A percentile compares a stretch with the other conserved stretches of the same genome.
phyloP scores from a whole-genome alignment of 2,329 filamentous ascomycete genomes.

The Stachybotrys chlorohalonatus region DNA sequence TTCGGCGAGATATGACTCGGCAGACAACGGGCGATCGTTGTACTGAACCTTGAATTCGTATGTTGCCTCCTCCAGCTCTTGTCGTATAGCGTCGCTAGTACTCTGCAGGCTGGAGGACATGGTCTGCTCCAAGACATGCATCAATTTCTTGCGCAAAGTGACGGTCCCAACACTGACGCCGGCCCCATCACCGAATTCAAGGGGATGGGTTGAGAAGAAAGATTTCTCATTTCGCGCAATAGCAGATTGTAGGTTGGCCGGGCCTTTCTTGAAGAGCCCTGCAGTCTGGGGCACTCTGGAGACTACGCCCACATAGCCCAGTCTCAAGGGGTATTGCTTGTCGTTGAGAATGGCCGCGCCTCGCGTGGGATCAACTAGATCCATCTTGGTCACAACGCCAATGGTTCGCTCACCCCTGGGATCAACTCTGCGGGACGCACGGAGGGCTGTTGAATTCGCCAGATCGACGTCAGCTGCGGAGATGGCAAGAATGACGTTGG shows the following conservation, averaged over 20 bases:
- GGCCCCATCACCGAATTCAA: conserved; percentile 66
- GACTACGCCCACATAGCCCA: conserved; percentile 94
- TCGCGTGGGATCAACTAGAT: conserved; percentile 77
- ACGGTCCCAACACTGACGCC: conserved; percentile 74
- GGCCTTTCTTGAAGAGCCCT: conserved; percentile 76
- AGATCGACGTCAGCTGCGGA: conserved; percentile 96
- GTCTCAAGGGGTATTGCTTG: conserved; percentile 85
- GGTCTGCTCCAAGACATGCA: conserved; percentile 92
- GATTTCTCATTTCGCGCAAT: conserved; percentile 83
- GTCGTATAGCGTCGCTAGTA: conserved; percentile 85
- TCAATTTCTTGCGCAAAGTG: conserved; percentile 86
- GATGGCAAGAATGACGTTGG: conserved; percentile 94
- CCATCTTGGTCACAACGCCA: conserved; percentile 99
- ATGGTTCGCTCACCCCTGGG: conserved; percentile 93
- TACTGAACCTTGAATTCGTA: conserved; percentile 99
- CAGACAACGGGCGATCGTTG: conserved; percentile 88
- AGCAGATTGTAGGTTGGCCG: conserved; percentile 66
- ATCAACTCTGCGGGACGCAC: conserved; percentile 85
- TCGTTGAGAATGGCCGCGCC: conserved; percentile 75
- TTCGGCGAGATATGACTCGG: conserved; percentile 93
- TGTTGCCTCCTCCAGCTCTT: conserved; percentile 91
- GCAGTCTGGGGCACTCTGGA: conserved; percentile 64
- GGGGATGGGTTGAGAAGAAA: conserved; percentile 76
- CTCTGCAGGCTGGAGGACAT: conserved; percentile 89
- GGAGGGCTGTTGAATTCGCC: conserved; percentile 87